Evolutionary conservation across 352 stramenopile species (phyloP).

Genomic region (Phytophthora idaei): DNA sequence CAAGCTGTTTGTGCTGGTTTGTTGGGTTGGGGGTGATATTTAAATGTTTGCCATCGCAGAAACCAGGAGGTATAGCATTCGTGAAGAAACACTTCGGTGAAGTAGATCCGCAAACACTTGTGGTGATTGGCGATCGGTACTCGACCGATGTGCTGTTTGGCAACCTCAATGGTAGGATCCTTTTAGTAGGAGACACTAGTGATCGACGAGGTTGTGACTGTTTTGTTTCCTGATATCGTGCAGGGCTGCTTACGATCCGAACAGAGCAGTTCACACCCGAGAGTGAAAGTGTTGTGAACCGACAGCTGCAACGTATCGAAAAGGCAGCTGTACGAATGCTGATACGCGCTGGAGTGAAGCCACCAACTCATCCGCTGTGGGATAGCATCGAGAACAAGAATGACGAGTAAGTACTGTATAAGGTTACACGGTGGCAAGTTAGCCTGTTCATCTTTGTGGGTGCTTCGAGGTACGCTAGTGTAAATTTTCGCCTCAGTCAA

Average conservation of each 20-base stretch:
- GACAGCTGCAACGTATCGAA: conserved; percentile 74
- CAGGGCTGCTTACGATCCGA: conserved; percentile 96
- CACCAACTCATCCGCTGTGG: conserved; percentile 54
- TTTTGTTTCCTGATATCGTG: conserved; percentile 11
- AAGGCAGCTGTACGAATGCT: conserved; percentile 61
- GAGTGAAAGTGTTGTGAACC: conserved; percentile 71
- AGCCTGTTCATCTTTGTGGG: too few species aligned
- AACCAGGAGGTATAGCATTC: conserved; percentile 91
- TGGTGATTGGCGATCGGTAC: conserved; percentile 97
- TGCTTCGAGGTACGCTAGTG: too few species aligned
- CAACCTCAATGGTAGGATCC: conserved; percentile 89
- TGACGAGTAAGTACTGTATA: conserved; percentile 1
- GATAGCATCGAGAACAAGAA: conserved; percentile 16
- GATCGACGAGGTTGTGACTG: conserved; percentile 7
- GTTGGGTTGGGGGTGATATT: not conserved
- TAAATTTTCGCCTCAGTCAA: too few species aligned
- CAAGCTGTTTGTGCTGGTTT: not conserved
- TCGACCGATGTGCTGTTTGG: conserved; percentile 98
- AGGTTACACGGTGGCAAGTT: too few species aligned
- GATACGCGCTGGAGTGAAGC: conserved; percentile 42
- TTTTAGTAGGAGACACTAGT: not conserved
- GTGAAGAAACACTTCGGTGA: conserved; percentile 87
- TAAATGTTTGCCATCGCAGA: conserved; percentile 51
- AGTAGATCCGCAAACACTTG: conserved; percentile 78
- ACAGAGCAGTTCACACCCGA: conserved; percentile 84